A percentile compares a stretch with the other conserved stretches of the same genome.
phyloP scores from a whole-genome alignment of 1,284 basidiomycete genomes.

The Apiotrichum sp. region DNA sequence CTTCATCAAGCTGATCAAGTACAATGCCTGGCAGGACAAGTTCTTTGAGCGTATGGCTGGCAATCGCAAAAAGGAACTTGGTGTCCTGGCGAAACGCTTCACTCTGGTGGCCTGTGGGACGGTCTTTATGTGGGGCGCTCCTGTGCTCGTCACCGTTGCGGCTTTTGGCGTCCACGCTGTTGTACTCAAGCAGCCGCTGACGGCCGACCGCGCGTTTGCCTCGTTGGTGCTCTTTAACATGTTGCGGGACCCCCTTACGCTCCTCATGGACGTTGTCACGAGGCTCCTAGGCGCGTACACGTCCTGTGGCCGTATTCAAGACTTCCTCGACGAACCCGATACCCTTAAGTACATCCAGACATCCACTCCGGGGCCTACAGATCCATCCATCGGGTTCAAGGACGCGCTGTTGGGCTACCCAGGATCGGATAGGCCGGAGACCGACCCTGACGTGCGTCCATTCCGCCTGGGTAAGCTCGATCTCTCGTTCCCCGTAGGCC shows the following conservation, averaged over 20 bases:
- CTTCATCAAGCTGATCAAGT: conserved; percentile 52
- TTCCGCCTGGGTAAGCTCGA: conserved; percentile 50
- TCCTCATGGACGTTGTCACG: conserved; percentile 45
- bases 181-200: conserved; percentile 34
- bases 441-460: conserved; percentile 14
- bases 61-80: conserved; percentile 49
- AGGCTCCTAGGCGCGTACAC: conserved; percentile 49
- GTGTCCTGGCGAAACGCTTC: conserved; percentile 47
- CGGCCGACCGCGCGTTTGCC: conserved; percentile 46
- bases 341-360: conserved; percentile 54
- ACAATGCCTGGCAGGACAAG: conserved; percentile 50
- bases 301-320: conserved; percentile 46
- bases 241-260: conserved; percentile 42
- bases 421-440: conserved; percentile 21
- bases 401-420: conserved; percentile 46
- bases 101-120: conserved; percentile 45
- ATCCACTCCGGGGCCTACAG: conserved; percentile 36
- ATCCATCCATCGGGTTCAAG: conserved; percentile 51
- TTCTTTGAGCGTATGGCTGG: conserved; percentile 51
- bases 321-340: conserved; percentile 53
- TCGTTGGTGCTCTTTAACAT: conserved; percentile 54
- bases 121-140: conserved; percentile 48
- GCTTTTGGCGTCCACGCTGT: conserved; percentile 49
- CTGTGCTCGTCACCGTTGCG: conserved; percentile 49
- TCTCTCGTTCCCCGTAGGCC: conserved; percentile 47